Percentiles rank a stretch among this genome's conserved stretches.
phyloP scores from a whole-genome alignment of 495 filamentous ascomycete genomes.

The Glonium stellatum region DNA sequence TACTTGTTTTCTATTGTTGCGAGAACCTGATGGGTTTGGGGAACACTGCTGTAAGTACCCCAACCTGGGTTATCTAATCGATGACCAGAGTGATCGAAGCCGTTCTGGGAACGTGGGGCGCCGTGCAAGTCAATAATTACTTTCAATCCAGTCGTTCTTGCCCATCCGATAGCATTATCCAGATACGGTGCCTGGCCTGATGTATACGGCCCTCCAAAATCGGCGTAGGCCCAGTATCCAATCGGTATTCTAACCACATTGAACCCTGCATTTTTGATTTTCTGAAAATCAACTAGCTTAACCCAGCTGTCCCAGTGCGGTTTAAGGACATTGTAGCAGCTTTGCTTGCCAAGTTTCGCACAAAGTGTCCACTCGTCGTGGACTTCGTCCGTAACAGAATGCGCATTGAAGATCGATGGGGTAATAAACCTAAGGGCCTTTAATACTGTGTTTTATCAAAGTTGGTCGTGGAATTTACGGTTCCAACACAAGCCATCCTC shows the following conservation, averaged over 20 bases:
- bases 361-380: conserved; percentile 40
- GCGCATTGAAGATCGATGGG: conserved; percentile 34
- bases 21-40: conserved; percentile 52
- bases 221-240: conserved; percentile 45
- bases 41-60: conserved; percentile 52
- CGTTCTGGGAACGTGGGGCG: conserved; percentile 37
- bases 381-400: conserved; percentile 24
- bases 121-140: conserved; percentile 47
- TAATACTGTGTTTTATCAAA: neutral
- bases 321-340: conserved; percentile 61
- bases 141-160: conserved; percentile 38
- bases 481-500: conserved; percentile 41
- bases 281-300: conserved; percentile 36
- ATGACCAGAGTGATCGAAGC: conserved; percentile 39
- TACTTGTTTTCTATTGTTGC: conserved; percentile 52
- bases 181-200: conserved; percentile 43
- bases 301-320: conserved; percentile 45
- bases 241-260: conserved; percentile 46
- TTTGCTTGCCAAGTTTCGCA: conserved; percentile 53
- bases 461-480: conserved; percentile 22
- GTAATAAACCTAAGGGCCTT: conserved; percentile 36
- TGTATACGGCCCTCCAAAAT: conserved; percentile 40
- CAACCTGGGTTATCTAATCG: conserved; percentile 37
- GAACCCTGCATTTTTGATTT: conserved; percentile 41
- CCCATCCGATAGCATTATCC: conserved; percentile 43